Conservation (phyloP, 1,139 yeast species). For the Groenewaldozyma auringiensis region DNA sequence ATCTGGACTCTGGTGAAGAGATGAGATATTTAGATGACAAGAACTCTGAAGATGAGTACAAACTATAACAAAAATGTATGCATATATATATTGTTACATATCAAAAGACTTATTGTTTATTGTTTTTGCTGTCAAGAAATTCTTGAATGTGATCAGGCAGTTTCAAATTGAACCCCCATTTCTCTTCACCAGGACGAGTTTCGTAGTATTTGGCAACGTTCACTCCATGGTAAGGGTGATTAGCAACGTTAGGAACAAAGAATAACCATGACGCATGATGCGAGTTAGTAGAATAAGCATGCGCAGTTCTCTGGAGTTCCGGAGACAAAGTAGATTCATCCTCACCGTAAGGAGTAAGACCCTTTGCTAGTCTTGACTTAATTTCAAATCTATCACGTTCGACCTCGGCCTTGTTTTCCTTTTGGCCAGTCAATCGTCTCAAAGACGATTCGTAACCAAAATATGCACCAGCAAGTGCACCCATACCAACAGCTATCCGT, state of each 20-base stretch:
- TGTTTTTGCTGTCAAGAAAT: not conserved
- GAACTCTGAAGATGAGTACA: not conserved
- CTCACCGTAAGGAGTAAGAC: conserved; percentile 57
- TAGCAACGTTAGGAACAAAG: conserved; percentile 79
- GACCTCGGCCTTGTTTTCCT: conserved; percentile 69
- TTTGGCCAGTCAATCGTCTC: conserved; percentile 70
- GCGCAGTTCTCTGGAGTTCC: conserved; percentile 68
- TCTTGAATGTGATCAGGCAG: conserved; percentile 16
- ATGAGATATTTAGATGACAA: not conserved
- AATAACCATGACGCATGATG: conserved; percentile 52
- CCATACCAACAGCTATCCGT: not conserved
- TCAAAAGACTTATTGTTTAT: not conserved
- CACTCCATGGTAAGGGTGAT: conserved; percentile 81
- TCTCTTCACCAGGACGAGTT: conserved; percentile 43
- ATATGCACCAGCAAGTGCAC: conserved; percentile 52
- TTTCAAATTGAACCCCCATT: conserved; percentile 33
- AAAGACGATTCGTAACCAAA: conserved; percentile 57
- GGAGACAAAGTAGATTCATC: conserved; percentile 47
- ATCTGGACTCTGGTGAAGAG: not conserved
- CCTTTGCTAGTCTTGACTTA: conserved; percentile 58
- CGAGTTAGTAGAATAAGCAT: conserved; percentile 73
- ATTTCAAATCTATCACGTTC: conserved; percentile 66
- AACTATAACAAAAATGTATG: too few relatives aligned
- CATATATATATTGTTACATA: not conserved
- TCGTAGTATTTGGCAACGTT: conserved; percentile 64